Evolutionary conservation across 495 filamentous ascomycete species (phyloP).

Genomic region (Pseudotulostoma volvatum): DNA sequence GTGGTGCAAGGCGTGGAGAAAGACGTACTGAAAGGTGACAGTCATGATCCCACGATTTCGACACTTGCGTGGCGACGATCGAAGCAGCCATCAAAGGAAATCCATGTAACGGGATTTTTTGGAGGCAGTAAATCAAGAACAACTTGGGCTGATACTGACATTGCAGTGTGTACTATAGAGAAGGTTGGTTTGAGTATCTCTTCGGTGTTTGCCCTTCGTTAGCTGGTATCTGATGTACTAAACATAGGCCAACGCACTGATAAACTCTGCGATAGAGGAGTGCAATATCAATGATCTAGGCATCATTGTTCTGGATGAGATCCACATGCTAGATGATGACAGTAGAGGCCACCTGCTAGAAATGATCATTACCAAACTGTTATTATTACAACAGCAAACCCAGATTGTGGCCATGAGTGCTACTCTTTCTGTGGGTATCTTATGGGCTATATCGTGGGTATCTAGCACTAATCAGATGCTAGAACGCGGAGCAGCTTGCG

Average conservation of each 20-base stretch:
- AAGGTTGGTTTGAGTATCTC: constrained; percentile 37
- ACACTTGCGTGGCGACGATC: constrained; percentile 19
- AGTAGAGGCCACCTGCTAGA: constrained; percentile 69
- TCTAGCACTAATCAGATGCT: neutral
- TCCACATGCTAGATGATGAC: constrained; percentile 72
- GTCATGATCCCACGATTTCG: constrained; percentile 7
- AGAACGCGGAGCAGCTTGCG: constrained; percentile 56
- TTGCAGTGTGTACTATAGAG: constrained; percentile 71
- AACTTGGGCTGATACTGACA: constrained; percentile 60
- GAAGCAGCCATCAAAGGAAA: constrained; percentile 19
- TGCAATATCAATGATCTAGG: constrained; percentile 47
- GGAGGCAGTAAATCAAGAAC: constrained; percentile 50
- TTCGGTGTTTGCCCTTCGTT: neutral
- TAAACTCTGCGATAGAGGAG: constrained; percentile 62
- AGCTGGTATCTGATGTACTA: constrained; percentile 1
- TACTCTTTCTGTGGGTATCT: constrained; percentile 42
- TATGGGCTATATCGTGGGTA: neutral
- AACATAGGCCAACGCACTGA: constrained; percentile 55
- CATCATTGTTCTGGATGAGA: constrained; percentile 59
- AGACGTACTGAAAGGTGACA: constrained; percentile 12
- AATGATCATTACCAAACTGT: constrained; percentile 61
- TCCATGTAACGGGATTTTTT: constrained; percentile 59
- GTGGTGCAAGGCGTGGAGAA: constrained; percentile 49
- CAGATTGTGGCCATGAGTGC: constrained; percentile 79
- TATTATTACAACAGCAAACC: constrained; percentile 49